A percentile compares a stretch with the other conserved stretches of the same genome.
Conservation (phyloP, 1,139 yeast species). For the Meyerozyma athensensis region DNA sequence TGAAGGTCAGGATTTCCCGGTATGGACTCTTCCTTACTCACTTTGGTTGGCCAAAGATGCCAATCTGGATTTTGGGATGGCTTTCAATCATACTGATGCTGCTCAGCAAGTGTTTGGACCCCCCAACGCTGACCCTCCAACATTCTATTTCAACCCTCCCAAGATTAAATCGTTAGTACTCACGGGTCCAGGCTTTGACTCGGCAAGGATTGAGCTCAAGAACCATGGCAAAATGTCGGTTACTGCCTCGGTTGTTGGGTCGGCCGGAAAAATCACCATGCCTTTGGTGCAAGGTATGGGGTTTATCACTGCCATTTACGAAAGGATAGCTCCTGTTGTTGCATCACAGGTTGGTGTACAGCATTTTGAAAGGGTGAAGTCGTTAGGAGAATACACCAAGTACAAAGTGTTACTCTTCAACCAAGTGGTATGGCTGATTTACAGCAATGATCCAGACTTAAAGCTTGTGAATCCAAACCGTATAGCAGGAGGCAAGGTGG, state of each 20-base stretch:
- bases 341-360: constrained; percentile 64
- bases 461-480: constrained; percentile 48
- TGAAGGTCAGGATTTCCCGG: constrained; percentile 43
- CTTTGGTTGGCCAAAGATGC: constrained; percentile 41
- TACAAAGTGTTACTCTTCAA: constrained; percentile 34
- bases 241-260: constrained; percentile 17
- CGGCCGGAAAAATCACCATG: constrained; percentile 19
- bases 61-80: constrained; percentile 35
- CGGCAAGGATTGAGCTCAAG: constrained; percentile 17
- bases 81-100: constrained; percentile 42
- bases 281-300: constrained; percentile 64
- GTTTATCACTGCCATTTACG: constrained; percentile 58
- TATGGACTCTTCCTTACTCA: constrained; percentile 46
- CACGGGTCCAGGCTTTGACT: constrained; percentile 26
- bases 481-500: constrained; percentile 36
- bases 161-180: constrained; percentile 40
- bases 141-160: constrained; percentile 45
- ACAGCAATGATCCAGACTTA: constrained; percentile 32
- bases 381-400: constrained; percentile 19
- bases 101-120: constrained; percentile 43
- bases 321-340: constrained; percentile 46
- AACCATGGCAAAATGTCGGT: constrained; percentile 35
- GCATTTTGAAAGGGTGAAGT: constrained; percentile 25
- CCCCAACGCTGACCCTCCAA: constrained; percentile 31
- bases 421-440: constrained; percentile 40